phyloP scores from a whole-genome alignment of 208 protist species.

The Trypanosoma cruzi region DNA sequence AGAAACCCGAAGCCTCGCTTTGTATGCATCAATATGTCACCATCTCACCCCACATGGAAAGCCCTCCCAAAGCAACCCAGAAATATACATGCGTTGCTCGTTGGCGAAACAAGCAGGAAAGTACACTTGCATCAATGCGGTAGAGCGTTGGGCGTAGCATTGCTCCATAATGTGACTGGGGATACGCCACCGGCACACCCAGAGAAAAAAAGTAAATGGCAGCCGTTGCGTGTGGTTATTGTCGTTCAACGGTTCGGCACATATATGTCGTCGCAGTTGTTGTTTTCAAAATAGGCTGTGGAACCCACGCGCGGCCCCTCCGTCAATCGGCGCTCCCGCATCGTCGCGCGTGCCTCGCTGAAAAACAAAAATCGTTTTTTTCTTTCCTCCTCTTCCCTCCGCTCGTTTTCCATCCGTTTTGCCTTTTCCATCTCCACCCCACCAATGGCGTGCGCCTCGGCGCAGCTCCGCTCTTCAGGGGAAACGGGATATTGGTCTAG shows the following conservation, averaged over 20 bases:
- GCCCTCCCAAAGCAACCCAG: too few relatives aligned
- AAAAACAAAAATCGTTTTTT: slow-evolving; percentile 49
- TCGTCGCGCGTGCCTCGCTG: slow-evolving; percentile 20
- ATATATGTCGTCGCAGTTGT: slow-evolving; percentile 9
- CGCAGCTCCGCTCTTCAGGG: slow-evolving; percentile 62
- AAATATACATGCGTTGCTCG: not conserved
- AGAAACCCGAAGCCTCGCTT: too few relatives aligned
- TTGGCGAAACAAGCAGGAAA: not conserved
- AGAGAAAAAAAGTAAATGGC: not conserved
- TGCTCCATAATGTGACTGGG: not conserved
- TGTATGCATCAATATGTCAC: too few relatives aligned
- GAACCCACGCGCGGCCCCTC: slow-evolving; percentile 7
- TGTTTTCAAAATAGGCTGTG: slow-evolving; percentile 25
- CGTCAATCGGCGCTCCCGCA: not conserved
- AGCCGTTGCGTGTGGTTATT: not conserved
- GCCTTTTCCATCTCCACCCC: slow-evolving; percentile 48
- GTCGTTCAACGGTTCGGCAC: not conserved
- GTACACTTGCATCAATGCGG: not conserved
- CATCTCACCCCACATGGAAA: too few relatives aligned
- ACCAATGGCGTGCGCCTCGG: slow-evolving; percentile 63
- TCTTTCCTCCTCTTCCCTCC: slow-evolving; percentile 26
- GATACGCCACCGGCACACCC: not conserved
- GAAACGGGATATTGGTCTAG: slow-evolving; percentile 80
- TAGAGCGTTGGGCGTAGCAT: not conserved
- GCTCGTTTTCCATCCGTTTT: slow-evolving; percentile 32